Percentiles rank a stretch among this genome's conserved stretches.
phyloP scores from a whole-genome alignment of 106 monocot species.

The Dendrobium catenatum region DNA sequence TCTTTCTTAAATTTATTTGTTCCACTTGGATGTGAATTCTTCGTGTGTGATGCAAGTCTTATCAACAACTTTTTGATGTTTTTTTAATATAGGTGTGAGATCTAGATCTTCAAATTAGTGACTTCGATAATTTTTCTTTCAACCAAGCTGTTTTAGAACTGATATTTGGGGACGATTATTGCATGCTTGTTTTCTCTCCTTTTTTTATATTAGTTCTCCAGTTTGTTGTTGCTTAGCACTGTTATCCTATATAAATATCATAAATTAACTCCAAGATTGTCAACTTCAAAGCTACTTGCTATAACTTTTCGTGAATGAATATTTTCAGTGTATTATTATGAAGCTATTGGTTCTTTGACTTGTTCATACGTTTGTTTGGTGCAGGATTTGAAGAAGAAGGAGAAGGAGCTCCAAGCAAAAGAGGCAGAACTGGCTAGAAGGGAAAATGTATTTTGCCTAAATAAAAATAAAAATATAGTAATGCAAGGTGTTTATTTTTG shows the following conservation, averaged over 20 bases:
- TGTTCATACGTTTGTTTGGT: background rate
- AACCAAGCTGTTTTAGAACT: too few species aligned
- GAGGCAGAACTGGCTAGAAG: constrained; percentile 78
- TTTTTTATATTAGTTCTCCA: background rate
- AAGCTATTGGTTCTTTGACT: background rate
- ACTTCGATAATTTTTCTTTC: too few species aligned
- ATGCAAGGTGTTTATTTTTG: background rate
- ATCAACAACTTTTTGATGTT: too few species aligned
- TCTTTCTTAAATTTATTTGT: too few species aligned
- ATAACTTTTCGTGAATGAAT: background rate
- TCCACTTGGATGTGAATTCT: too few species aligned
- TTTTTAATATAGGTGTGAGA: too few species aligned
- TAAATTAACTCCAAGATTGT: background rate
- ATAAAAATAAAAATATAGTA: background rate
- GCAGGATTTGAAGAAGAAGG: constrained; percentile 70
- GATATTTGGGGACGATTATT: too few species aligned
- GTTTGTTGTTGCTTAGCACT: background rate
- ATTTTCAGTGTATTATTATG: background rate
- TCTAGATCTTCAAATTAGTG: too few species aligned
- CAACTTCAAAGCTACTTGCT: background rate
- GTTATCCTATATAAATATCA: constrained; percentile 1
- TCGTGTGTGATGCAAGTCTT: too few species aligned
- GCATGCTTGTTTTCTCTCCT: background rate
- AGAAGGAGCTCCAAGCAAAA: constrained; percentile 74
- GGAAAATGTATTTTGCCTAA: constrained; percentile 46